These are phyloP conservation scores for Zanthoxylum bungeanum DNA, from an alignment of 345 rosid species.

Conservation along the genomic window DNA sequence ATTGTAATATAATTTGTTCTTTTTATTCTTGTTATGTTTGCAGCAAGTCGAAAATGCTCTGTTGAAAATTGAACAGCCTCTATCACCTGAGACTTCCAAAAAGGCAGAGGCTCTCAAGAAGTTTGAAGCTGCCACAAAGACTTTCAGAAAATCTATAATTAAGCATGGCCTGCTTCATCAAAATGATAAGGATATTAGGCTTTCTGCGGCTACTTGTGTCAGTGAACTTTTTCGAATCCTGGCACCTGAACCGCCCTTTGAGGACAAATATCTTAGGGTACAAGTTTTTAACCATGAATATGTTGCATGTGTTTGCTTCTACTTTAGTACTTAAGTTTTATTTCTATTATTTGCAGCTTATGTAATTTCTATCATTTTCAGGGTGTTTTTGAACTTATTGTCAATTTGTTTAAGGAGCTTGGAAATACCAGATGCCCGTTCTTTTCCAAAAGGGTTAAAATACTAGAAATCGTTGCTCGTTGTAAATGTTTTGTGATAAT, in stretches of 20 bases:
- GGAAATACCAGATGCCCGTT: constrained; percentile 66
- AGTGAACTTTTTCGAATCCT: constrained; percentile 68
- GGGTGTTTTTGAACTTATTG: constrained; percentile 68
- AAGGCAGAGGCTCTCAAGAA: constrained; percentile 32
- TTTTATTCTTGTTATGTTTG: constrained; percentile 5
- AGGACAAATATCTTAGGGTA: constrained; percentile 69
- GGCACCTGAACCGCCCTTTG: constrained; percentile 86
- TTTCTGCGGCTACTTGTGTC: constrained; percentile 70
- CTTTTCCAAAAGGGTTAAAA: constrained; percentile 74
- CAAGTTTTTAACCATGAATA: background rate
- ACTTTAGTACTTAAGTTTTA: background rate
- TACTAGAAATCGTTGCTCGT: constrained; percentile 70
- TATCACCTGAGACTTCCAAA: constrained; percentile 26
- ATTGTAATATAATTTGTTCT: background rate
- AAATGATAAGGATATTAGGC: constrained; percentile 67
- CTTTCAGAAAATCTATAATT: constrained; percentile 53
- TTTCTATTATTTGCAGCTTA: background rate
- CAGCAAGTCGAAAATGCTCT: constrained; percentile 67
- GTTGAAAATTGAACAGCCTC: constrained; percentile 68
- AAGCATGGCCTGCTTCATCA: constrained; percentile 60
- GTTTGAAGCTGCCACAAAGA: constrained; percentile 40
- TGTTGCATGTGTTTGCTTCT: background rate
- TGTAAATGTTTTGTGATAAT: constrained; percentile 72
- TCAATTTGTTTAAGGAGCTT: constrained; percentile 61
- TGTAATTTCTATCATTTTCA: constrained; percentile 28